These are phyloP conservation scores for Fusarium burgessii DNA, from an alignment of 2,329 filamentous ascomycete genomes.

Conservation along the genomic window DNA sequence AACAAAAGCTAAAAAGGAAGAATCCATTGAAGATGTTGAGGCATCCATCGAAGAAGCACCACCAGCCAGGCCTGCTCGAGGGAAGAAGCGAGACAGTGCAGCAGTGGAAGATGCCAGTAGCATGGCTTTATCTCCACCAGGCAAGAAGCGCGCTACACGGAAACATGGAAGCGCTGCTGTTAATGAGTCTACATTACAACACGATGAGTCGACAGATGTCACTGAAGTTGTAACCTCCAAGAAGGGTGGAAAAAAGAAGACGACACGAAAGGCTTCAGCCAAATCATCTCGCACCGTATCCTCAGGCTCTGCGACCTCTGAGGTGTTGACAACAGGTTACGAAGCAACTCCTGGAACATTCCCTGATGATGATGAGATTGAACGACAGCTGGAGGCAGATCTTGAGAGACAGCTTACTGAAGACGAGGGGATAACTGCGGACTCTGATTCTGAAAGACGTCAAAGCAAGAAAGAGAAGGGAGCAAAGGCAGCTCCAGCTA, in stretches of 20 bases:
- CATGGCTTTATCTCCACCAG: slow-evolving; percentile 58
- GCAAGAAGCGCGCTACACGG: slow-evolving; percentile 70
- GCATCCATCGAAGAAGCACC: slow-evolving; percentile 39
- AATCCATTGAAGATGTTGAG: slow-evolving; percentile 59
- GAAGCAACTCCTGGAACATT: slow-evolving; percentile 55
- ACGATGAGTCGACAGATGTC: slow-evolving; percentile 57
- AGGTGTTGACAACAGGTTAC: slow-evolving; percentile 62
- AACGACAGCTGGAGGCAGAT: slow-evolving; percentile 74
- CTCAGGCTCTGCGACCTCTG: slow-evolving; percentile 64
- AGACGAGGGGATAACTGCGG: slow-evolving; percentile 61
- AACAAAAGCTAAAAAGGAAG: slow-evolving; percentile 64
- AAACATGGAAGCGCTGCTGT: slow-evolving; percentile 61
- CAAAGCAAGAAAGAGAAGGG: slow-evolving; percentile 49
- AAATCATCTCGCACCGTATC: slow-evolving; percentile 56
- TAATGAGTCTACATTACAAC: slow-evolving; percentile 55
- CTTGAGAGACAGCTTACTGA: slow-evolving; percentile 68
- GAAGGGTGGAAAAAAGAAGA: slow-evolving; percentile 53
- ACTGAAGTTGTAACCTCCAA: slow-evolving; percentile 51
- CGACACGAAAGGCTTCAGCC: slow-evolving; percentile 55
- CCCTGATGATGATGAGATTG: slow-evolving; percentile 73
- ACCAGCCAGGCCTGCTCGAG: slow-evolving; percentile 57
- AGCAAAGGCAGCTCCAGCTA: slow-evolving; percentile 47
- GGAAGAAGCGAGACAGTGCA: slow-evolving; percentile 74
- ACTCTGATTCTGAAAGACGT: slow-evolving; percentile 60
- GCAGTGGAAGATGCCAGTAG: slow-evolving; percentile 63